A percentile compares a stretch with the other conserved stretches of the same genome.
Conservation (phyloP, 192 early-diverging fungal species). For the Gigaspora rosea region DNA sequence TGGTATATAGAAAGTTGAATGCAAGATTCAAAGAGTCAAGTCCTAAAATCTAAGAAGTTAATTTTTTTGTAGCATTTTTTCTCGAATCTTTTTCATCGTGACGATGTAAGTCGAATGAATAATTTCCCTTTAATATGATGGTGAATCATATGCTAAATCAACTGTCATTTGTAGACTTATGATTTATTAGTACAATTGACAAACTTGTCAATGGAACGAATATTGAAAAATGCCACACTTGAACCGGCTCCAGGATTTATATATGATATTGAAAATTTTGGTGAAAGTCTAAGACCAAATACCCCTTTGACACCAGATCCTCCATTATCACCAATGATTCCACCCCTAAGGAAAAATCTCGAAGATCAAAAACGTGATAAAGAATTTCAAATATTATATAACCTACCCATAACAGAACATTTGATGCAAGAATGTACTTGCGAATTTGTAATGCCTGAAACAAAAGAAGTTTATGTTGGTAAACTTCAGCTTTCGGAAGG, state of each 20-base stretch:
- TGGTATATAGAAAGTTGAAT: too few relatives aligned
- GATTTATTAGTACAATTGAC: conserved; percentile 92
- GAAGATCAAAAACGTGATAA: conserved; percentile 78
- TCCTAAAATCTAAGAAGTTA: too few relatives aligned
- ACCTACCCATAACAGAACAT: conserved; percentile 74
- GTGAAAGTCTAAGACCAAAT: conserved; percentile 17
- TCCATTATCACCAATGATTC: conserved; percentile 43
- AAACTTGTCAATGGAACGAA: conserved; percentile 79
- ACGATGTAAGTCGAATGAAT: conserved; percentile 56
- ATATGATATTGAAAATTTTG: conserved; percentile 8
- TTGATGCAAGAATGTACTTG: conserved; percentile 68
- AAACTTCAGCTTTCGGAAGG: conserved; percentile 83
- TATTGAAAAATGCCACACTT: conserved; percentile 80
- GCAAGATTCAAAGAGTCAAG: too few relatives aligned
- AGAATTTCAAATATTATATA: conserved; percentile 75
- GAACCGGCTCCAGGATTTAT: conserved; percentile 65
- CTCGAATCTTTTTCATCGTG: conserved; percentile 93
- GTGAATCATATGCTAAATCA: neutral
- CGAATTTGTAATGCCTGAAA: conserved; percentile 58
- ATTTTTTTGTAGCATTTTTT: conserved; percentile 68
- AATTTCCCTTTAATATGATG: too few relatives aligned
- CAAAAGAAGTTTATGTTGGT: conserved; percentile 55
- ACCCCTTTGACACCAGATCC: conserved; percentile 13
- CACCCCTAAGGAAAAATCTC: conserved; percentile 59
- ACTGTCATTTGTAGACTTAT: conserved; percentile 57